Evolutionary conservation across 2,329 filamentous ascomycete genomes (phyloP), one percentile per base, ranked within the genome.

Genomic region (Fusarium sp.): DNA sequence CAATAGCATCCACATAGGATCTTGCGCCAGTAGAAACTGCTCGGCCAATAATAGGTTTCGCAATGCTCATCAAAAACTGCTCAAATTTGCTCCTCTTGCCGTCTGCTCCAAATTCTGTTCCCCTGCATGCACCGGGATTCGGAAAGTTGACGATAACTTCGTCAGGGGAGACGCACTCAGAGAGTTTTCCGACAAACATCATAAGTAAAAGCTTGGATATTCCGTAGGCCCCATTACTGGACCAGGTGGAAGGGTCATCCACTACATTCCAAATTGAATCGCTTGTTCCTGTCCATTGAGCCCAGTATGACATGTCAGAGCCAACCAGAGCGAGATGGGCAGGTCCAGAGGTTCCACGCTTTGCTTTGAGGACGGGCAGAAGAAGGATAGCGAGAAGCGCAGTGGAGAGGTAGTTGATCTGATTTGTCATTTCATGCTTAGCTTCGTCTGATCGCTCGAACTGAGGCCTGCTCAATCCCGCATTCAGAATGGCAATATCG

Each of bases 401-500:
- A 0, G 80, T 83, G 0, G 81, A 81, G 7, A 83, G 72, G 48
- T 81, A 81, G 69, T 82, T 83, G 67, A 82, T 77, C 49, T 85
- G 84, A 7, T 85, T 64, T 3, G 76, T 79, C 60, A 80, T 79
- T 54, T 86, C 82, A 56, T 84, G 81, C n/a, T 82, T 77, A 11
- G 74, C 69, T 18, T 78, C 81, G 8, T 79, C 71, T 5, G 75
- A 65, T 18, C 68, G 62, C 45, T 69, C 71, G 53, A 78, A 78
- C 7, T 60, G 35, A 4, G 67, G 62, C 7, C 75, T 76, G 14
- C 62, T 72, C 10, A 84, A n/a, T 1, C 82, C 85, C 5, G 84
- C 85, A 59, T 87, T 87, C 27, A 86, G 75, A 12, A 88, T 79
- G 26, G 77, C 81, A 40, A 84, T 80, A 65, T 87, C 84, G n/a